Conservation (phyloP, 805 yeast species). For the Candida ortonii region DNA sequence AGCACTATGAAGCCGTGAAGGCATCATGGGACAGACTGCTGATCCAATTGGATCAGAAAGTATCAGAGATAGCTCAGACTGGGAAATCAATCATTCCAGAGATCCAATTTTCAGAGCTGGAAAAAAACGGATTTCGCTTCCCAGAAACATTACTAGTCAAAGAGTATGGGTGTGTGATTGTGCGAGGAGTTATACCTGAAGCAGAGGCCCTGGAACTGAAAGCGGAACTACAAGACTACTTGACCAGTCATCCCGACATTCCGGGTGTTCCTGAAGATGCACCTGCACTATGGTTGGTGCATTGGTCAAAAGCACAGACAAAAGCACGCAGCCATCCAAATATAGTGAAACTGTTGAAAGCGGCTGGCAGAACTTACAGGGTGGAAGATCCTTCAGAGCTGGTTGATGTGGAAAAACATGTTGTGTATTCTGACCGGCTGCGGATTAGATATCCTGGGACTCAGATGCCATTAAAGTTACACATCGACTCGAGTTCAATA, state of each 20-base stretch:
- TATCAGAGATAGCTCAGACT: constrained; percentile 17
- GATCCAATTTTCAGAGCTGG: constrained; percentile 24
- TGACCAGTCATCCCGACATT: constrained; percentile 29
- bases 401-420: constrained; percentile 32
- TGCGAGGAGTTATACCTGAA: constrained; percentile 32
- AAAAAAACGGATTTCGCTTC: constrained; percentile 9
- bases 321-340: constrained; percentile 40
- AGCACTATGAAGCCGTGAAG: constrained; percentile 28
- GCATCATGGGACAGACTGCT: constrained; percentile 32
- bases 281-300: constrained; percentile 32
- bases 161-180: constrained; percentile 30
- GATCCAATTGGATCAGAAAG: constrained; percentile 24
- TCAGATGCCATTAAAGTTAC: constrained; percentile 35
- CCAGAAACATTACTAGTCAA: constrained; percentile 10
- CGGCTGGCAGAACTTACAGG: constrained; percentile 11
- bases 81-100: constrained; percentile 28
- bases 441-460: constrained; percentile 41
- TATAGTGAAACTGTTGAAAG: constrained; percentile 27
- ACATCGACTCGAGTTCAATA: constrained; percentile 41
- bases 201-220: constrained; percentile 26
- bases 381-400: constrained; percentile 24
- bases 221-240: constrained; percentile 21
- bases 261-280: constrained; percentile 28
- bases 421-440: constrained; percentile 42
- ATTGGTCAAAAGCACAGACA: constrained; percentile 40